Evolutionary conservation across 345 rosid species (phyloP), one percentile per base, ranked within the genome.

Genomic region (Pistacia vera): DNA sequence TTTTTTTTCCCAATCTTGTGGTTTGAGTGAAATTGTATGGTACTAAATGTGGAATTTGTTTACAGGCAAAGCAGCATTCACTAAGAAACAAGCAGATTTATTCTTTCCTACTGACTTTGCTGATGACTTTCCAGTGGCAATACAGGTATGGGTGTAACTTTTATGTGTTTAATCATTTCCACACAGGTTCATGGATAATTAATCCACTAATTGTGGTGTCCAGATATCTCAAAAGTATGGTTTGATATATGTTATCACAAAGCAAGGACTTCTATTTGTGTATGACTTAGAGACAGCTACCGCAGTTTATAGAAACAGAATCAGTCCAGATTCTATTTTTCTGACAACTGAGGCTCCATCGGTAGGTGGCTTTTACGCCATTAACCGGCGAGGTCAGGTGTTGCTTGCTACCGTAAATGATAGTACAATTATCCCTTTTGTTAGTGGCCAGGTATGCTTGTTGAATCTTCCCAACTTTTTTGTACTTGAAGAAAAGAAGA

Each of bases 31-130:
- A 30, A 30, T 30, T 30, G 33, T 30, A 30, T 30, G 33, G 33
- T 30, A 30, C 33, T 30, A 76, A 60, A 67, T 35, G 14, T 68
- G 56, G 25, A 60, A 16, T 18, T 41, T 74, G 60, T 72, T 75
- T 62, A 61, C 92, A 95, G 99, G 99, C 73, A 97, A 96, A 73
- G 90, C 98, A 66, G 89, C 99, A 35, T 96, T 92, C 81, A 78
- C 97, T 10, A 96, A 96, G 88, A 96, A 94, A 75, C 97, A 94
- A 81, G 98, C 99, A 13, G 99, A 96, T 86, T 97, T 96, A 67
- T 96, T 94, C 86, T 94, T 94, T 46, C 99, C 98, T 14, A 98
- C 99, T 36, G 99, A 96, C 85, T 96, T 96, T 86, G 95, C 91
- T 11, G 99, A 96, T 79, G 99, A 96, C 80, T 96, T 96, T 79